Percentiles rank a stretch among this genome's conserved stretches.
Evolutionary conservation across 2,329 filamentous ascomycete species (phyloP).

Genomic region (Stagonosporopsis cucurbitacearum): DNA sequence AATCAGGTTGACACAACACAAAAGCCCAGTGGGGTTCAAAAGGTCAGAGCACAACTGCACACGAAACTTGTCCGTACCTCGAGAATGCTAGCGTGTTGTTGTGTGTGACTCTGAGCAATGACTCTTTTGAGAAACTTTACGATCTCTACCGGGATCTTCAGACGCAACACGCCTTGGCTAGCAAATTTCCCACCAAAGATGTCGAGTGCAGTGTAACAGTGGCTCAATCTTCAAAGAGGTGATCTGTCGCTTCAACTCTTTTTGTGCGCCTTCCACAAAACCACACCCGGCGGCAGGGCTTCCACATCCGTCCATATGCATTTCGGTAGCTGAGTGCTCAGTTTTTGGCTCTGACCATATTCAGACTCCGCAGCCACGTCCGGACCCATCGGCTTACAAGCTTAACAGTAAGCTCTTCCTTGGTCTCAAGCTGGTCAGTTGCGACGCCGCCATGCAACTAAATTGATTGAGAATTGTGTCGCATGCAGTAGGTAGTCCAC

Average conservation of each 20-base stretch:
- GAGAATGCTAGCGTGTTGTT: not conserved
- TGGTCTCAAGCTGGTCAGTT: not conserved
- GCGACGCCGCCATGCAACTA: slow-evolving; percentile 1
- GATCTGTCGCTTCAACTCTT: not conserved
- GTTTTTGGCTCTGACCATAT: not conserved
- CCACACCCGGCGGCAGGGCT: not conserved
- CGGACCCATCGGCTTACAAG: slow-evolving; percentile 10
- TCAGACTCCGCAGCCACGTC: not conserved
- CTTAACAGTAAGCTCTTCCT: not conserved
- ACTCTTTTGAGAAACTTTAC: slow-evolving; percentile 7
- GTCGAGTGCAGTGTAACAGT: not conserved
- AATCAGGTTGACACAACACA: not conserved
- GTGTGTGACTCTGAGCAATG: slow-evolving; percentile 7
- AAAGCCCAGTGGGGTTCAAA: not conserved
- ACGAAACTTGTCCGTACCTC: not conserved
- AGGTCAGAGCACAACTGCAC: not conserved
- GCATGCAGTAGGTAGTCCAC: slow-evolving; percentile 16
- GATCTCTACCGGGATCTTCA: slow-evolving; percentile 3
- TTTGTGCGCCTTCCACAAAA: not conserved
- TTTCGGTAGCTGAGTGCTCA: not conserved
- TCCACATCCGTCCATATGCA: not conserved
- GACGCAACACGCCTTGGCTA: slow-evolving; percentile 2
- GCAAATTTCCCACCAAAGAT: slow-evolving; percentile 2
- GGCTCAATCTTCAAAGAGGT: not conserved
- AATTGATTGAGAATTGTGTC: slow-evolving; percentile 8